Base-by-base conservation (phyloP, 1,284 basidiomycete genomes). In the Neonothopanus nambi region DNA sequence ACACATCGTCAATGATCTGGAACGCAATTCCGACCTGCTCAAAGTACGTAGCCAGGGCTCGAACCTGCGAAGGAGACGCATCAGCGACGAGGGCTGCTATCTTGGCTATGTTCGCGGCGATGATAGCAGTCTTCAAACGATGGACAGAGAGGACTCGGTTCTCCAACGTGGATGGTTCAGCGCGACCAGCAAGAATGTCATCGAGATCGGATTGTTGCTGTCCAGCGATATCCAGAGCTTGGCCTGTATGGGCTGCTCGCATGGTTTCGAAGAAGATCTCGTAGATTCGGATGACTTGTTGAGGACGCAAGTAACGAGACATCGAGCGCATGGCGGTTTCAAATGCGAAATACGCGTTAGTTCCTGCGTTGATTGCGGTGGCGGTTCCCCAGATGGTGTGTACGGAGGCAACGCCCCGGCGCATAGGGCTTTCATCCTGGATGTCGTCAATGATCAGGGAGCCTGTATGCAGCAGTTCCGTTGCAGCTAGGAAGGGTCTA, bases 1-100 rank as follows among this genome's bases (percentile, higher is more conserved):
- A 48, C 18, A 48, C 46, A 36, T 48, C 46, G 23, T 48, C 46
- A 33, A 48, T 48, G 18, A 48, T 48, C 33, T 48, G 46, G 23
- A 48, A 48, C 2, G 46, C 46, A 9, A 48, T 48, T 21, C 46
- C 46, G 13, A 48, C 46, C 30, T 18, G 28, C 18, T 48, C 46
- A 36, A 48, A 36, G 33, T 48, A 48, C 9, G 33, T 21, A 2
- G 35, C 33, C 12, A 48, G n/a, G 3, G 30, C 46, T 36, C n/a
- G 18, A 8, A 21, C 36, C 33, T 48, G 30, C 5, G 12, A 17
- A 30, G 28, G 30, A 13, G 28, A 11, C 13, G 46, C 46, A 20
- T 36, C 33, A 5, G 28, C 46, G 18, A 48, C 12, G 5, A 48
- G 7, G 3, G 46, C 46, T 12, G 46, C 11, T 20, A 48, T 48